Conservation (phyloP, 129 eudicot genomes). For the Silybum marianum region DNA sequence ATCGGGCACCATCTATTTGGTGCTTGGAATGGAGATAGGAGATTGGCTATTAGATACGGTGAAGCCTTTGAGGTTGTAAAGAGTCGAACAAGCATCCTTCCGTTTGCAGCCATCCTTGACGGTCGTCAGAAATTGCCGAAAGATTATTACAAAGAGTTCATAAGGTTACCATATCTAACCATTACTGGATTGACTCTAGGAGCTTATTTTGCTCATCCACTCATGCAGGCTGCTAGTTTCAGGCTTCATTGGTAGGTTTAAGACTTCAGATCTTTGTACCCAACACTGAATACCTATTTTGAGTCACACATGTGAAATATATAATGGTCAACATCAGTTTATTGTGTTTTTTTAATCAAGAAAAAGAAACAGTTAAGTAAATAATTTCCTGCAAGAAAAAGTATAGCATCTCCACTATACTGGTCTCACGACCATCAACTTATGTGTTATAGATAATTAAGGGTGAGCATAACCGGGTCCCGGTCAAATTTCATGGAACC, state of each 20-base stretch:
- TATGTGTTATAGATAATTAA: too few relatives aligned
- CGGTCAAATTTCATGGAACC: too few relatives aligned
- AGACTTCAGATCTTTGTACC: slow-evolving; percentile 1
- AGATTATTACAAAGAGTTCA: slow-evolving; percentile 80
- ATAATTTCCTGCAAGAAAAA: too few relatives aligned
- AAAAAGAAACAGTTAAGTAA: too few relatives aligned
- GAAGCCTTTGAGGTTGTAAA: slow-evolving; percentile 79
- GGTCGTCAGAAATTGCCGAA: slow-evolving; percentile 93
- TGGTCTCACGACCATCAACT: too few relatives aligned
- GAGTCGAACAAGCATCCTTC: slow-evolving; percentile 79
- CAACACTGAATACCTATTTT: not conserved
- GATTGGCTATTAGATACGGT: slow-evolving; percentile 74
- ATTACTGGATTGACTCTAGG: slow-evolving; percentile 84
- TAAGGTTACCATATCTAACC: slow-evolving; percentile 79
- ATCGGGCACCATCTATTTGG: slow-evolving; percentile 96
- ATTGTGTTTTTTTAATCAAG: not conserved
- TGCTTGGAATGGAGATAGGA: slow-evolving; percentile 94
- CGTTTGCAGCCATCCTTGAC: slow-evolving; percentile 91
- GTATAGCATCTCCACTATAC: too few relatives aligned
- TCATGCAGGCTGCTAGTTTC: slow-evolving; percentile 94
- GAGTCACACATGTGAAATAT: not conserved
- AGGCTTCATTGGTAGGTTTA: slow-evolving; percentile 84
- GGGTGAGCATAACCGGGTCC: too few relatives aligned
- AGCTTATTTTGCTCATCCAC: slow-evolving; percentile 92
- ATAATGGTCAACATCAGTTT: not conserved